Percentiles rank a stretch among this genome's conserved stretches.
Conservation (phyloP, 306 rosid genomes). For the Cicer judaicum region DNA sequence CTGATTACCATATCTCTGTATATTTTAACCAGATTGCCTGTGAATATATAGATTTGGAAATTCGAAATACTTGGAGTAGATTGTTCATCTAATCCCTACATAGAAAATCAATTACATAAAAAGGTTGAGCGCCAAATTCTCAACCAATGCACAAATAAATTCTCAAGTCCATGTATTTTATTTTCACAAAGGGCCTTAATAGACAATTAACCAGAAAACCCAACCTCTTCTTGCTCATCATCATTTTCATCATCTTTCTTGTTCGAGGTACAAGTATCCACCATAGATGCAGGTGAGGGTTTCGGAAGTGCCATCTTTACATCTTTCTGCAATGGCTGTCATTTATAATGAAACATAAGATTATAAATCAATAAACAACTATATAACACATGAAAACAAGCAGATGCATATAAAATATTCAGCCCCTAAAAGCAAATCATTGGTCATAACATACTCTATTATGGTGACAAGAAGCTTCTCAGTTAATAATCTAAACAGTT, state of each 20-base stretch:
- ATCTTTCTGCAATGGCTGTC: constrained; percentile 70
- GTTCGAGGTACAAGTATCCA: constrained; percentile 47
- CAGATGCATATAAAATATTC: constrained; percentile 1
- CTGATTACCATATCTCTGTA: constrained; percentile 5
- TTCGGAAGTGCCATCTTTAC: constrained; percentile 71
- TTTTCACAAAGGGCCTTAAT: constrained; percentile 35
- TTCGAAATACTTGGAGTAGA: not conserved
- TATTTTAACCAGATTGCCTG: not conserved
- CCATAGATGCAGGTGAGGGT: constrained; percentile 65
- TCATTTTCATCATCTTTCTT: constrained; percentile 60
- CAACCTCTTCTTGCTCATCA: constrained; percentile 67
- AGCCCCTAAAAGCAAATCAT: constrained; percentile 28
- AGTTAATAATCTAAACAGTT: not conserved
- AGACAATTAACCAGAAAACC: constrained; percentile 35
- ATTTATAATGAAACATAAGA: constrained; percentile 34
- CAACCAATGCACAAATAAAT: not conserved
- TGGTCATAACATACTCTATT: not conserved
- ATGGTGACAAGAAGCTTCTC: not conserved
- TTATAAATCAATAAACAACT: constrained; percentile 10
- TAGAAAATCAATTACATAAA: not conserved
- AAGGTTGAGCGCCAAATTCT: not conserved
- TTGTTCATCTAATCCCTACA: constrained; percentile 4
- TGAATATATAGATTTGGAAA: constrained; percentile 10
- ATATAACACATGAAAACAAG: constrained; percentile 17
- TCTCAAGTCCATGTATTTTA: constrained; percentile 3